phyloP scores from a whole-genome alignment of 257 asterid genomes.

The Solanum pimpinellifolium region DNA sequence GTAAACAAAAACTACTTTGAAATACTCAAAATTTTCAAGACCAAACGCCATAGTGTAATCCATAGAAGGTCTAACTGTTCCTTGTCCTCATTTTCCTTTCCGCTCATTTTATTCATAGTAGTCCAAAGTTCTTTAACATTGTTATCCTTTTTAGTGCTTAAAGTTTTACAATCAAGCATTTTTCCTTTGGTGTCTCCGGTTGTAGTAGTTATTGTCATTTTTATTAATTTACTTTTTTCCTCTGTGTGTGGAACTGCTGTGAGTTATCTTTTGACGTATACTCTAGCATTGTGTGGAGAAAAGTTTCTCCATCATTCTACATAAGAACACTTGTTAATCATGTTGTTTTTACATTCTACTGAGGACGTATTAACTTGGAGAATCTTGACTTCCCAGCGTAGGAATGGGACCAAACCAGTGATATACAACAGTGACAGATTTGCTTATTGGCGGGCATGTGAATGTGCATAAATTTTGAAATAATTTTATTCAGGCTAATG shows the following conservation, averaged over 20 bases:
- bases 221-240: background rate
- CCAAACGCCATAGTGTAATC: background rate
- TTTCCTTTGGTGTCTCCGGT: background rate
- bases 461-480: background rate
- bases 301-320: background rate
- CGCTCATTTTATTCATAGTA: background rate
- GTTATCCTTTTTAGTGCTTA: background rate
- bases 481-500: background rate
- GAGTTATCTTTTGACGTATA: too few relatives aligned
- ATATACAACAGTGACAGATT: background rate
- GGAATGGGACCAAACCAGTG: background rate
- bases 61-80: background rate
- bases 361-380: background rate
- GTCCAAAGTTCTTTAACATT: background rate
- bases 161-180: background rate
- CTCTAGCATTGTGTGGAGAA: background rate
- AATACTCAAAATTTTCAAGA: too few relatives aligned
- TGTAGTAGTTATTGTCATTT: background rate
- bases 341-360: background rate
- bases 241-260: too few relatives aligned
- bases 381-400: background rate
- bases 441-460: background rate
- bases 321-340: background rate
- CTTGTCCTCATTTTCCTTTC: background rate
- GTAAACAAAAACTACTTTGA: too few relatives aligned